phyloP scores from a whole-genome alignment of 2,329 filamentous ascomycete genomes.

The Cladosporium phlei region DNA sequence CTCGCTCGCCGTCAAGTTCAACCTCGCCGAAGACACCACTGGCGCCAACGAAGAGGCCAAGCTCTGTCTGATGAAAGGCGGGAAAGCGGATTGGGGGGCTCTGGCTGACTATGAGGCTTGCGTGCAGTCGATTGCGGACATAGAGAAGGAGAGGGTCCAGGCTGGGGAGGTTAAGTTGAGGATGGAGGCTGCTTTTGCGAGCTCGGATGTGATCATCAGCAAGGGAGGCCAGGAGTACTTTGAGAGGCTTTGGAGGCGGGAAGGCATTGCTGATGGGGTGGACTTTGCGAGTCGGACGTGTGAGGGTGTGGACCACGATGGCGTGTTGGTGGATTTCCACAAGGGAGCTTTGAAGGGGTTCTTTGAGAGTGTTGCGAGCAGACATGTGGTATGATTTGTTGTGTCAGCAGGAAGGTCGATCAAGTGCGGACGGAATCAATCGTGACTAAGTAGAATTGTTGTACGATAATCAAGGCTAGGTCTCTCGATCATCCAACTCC shows the following conservation, averaged over 20 bases:
- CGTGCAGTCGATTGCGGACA: conserved; percentile 18
- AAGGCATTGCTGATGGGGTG: conserved; percentile 27
- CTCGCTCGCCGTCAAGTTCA: conserved; percentile 21
- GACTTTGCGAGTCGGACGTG: conserved; percentile 32
- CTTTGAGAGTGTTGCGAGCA: conserved; percentile 17
- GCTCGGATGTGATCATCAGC: conserved; percentile 41
- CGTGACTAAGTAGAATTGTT: too few species aligned
- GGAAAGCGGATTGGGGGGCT: conserved; percentile 30
- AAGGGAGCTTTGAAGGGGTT: conserved; percentile 23
- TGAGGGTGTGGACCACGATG: conserved; percentile 39
- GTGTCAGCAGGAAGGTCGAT: too few species aligned
- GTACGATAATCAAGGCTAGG: too few species aligned
- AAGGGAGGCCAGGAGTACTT: conserved; percentile 41
- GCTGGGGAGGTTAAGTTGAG: conserved; percentile 19
- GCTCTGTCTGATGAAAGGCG: conserved; percentile 34
- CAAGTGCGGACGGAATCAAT: too few species aligned
- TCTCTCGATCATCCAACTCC: conserved; percentile 1
- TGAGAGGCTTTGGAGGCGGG: conserved; percentile 36
- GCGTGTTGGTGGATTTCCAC: conserved; percentile 21
- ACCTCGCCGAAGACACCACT: conserved; percentile 28
- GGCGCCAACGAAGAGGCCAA: conserved; percentile 38
- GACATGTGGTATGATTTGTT: too few species aligned
- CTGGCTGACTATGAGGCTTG: conserved; percentile 34
- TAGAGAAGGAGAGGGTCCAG: conserved; percentile 16
- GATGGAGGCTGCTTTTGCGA: conserved; percentile 35